These are phyloP conservation scores for Tephrocybe sp. DNA, from an alignment of 768 basidiomycete species.

Conservation along the genomic window DNA sequence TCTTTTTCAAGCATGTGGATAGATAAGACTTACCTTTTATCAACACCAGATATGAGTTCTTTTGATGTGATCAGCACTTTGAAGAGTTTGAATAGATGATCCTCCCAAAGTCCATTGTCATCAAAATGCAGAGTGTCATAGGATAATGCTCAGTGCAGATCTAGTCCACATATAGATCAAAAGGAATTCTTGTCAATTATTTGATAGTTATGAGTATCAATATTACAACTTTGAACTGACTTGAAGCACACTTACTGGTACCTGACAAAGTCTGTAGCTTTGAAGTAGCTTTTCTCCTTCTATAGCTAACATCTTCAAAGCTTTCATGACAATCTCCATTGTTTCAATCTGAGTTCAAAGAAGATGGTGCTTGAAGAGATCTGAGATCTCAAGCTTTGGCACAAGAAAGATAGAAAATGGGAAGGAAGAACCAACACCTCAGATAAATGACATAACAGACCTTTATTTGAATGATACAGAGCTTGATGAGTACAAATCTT, in stretches of 20 bases:
- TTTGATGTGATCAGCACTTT: conserved; percentile 19
- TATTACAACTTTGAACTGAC: no score
- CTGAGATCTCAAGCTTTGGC: conserved; percentile 21
- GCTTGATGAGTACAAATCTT: neutral
- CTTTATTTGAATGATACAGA: conserved; percentile 25
- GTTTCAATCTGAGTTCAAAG: conserved; percentile 20
- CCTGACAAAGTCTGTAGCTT: conserved; percentile 17
- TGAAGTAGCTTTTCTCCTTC: conserved; percentile 24
- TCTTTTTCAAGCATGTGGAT: neutral
- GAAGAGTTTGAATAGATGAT: conserved; percentile 31
- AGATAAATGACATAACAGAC: conserved; percentile 37
- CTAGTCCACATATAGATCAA: conserved; percentile 33
- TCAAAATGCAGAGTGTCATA: conserved; percentile 40
- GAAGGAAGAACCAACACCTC: conserved; percentile 25
- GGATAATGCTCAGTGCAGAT: conserved; percentile 32
- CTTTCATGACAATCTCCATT: conserved; percentile 14
- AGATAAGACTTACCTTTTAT: conserved; percentile 24
- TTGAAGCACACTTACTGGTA: conserved; percentile 22
- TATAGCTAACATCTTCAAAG: neutral
- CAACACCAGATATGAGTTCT: conserved; percentile 12
- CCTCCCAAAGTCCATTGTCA: conserved; percentile 30
- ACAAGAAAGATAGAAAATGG: conserved; percentile 42
- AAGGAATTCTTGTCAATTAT: conserved; percentile 38
- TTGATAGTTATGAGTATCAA: neutral
- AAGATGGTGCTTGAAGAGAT: conserved; percentile 17